These are phyloP conservation scores for Pichia deserticola DNA, from an alignment of 805 yeast species.

Conservation along the genomic window DNA sequence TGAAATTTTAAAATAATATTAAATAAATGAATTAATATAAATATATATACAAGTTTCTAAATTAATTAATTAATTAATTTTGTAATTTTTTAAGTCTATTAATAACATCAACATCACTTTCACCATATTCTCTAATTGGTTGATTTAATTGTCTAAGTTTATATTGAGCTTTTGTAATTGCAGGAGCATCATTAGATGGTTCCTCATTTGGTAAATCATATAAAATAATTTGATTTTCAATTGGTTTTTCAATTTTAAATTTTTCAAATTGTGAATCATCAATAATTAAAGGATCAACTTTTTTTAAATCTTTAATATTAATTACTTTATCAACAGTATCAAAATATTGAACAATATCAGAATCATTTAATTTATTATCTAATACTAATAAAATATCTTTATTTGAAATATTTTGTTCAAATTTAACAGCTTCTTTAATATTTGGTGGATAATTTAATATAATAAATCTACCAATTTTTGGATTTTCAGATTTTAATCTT, in stretches of 20 bases:
- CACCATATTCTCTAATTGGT: conserved; percentile 20
- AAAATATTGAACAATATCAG: conserved; percentile 56
- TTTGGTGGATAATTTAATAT: conserved; percentile 53
- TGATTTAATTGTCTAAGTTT: conserved; percentile 14
- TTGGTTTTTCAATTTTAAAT: neutral
- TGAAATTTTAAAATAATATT: neutral
- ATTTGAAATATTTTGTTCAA: conserved; percentile 61
- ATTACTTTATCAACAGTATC: conserved; percentile 53
- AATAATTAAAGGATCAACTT: conserved; percentile 6
- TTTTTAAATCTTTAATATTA: conserved; percentile 15
- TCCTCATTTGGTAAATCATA: neutral
- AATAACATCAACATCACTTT: conserved; percentile 17
- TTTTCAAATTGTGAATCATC: neutral
- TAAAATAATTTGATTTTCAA: neutral
- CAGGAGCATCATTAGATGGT: conserved; percentile 12
- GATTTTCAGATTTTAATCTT: conserved; percentile 17
- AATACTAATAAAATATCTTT: conserved; percentile 33
- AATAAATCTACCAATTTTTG: conserved; percentile 39
- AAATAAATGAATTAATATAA: conserved; percentile 1
- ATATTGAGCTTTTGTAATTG: conserved; percentile 16
- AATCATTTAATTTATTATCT: conserved; percentile 26
- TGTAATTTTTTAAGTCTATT: conserved; percentile 12
- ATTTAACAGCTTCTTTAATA: conserved; percentile 60
- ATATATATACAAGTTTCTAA: conserved; percentile 1
- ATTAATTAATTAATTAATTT: neutral